Evolutionary conservation across 2,329 filamentous ascomycete genomes (phyloP), one percentile per base, ranked within the genome.

Genomic region (Dactylonectria macrodidyma): DNA sequence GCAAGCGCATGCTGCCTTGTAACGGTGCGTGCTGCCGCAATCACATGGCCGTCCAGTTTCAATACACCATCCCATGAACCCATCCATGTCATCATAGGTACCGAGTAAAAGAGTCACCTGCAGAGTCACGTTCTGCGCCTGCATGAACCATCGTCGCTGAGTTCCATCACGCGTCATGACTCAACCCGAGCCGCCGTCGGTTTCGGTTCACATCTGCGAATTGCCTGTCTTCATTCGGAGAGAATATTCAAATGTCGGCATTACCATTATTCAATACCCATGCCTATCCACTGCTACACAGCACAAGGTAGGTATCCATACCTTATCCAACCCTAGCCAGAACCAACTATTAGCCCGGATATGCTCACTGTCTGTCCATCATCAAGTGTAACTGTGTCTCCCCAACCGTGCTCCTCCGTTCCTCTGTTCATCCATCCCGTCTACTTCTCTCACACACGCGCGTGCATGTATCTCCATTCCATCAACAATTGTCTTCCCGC

Each of bases 181-280:
- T 58, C 48, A 44, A 59, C 48, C 34, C 44, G 34, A 30, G 54
- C 51, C 46, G 34, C 16, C 48, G 34, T 54, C 50, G 19, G 7
- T 3, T 54, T 54, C 50, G 16, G n/a, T 12, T 12, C 33, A 22
- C n/a, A 22, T 52, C 48, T 34, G 33, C 11, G 30, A 54, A 54
- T 16, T n/a, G 33, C n/a, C 6, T 24, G 51, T 54, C 51, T 54
- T 34, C 26, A 54, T 44, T 47, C 14, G 9, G 38, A 59, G 55
- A 65, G 30, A 41, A 47, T 48, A 22, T 30, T 66, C 59, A 65
- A 69, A 57, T 75, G 62, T 62, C 58, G 67, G 71, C 68, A 78
- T 78, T 78, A 78, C 71, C 70, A 78, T 78, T 78, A 78, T 67
- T 76, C 66, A 76, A 73, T 78, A 77, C 69, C 71, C 71, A 70